Percentiles rank a stretch among this genome's conserved stretches.
phyloP scores from a whole-genome alignment of 108 stramenopile species.

The Chaetoceros tenuissimus region DNA sequence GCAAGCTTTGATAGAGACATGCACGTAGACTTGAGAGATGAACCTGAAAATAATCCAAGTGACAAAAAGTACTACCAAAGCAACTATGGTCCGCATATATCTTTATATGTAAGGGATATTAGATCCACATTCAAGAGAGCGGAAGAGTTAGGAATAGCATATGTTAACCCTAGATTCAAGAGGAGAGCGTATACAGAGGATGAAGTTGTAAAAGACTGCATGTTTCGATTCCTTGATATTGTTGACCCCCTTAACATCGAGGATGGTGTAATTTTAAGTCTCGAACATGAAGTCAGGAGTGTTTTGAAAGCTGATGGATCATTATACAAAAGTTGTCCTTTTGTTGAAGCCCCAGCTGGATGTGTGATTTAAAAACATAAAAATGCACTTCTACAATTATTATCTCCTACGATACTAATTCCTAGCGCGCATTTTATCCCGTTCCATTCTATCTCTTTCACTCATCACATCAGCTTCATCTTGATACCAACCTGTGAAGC shows the following conservation, averaged over 20 bases:
- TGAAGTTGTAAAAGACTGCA: slow-evolving; percentile 56
- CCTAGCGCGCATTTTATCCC: slow-evolving; percentile 7
- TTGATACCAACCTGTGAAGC: slow-evolving; percentile 7
- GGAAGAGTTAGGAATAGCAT: slow-evolving; percentile 24
- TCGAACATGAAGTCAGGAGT: slow-evolving; percentile 56
- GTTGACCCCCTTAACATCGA: slow-evolving; percentile 36
- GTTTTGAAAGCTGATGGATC: slow-evolving; percentile 43
- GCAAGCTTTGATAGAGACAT: slow-evolving; percentile 12
- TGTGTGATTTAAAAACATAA: slow-evolving; percentile 3
- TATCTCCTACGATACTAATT: too few relatives aligned
- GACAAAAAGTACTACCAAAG: slow-evolving; percentile 17
- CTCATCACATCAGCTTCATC: slow-evolving; percentile 5
- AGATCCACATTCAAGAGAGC: slow-evolving; percentile 19
- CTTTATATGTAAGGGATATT: slow-evolving; percentile 40
- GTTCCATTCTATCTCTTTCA: neutral
- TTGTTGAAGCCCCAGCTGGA: slow-evolving; percentile 22
- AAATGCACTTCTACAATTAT: too few relatives aligned
- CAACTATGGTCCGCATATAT: slow-evolving; percentile 58
- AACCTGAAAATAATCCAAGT: slow-evolving; percentile 17
- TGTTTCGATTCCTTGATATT: slow-evolving; percentile 50
- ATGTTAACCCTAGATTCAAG: slow-evolving; percentile 53
- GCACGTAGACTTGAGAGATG: slow-evolving; percentile 51
- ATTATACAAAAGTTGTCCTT: slow-evolving; percentile 68
- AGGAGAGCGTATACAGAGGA: slow-evolving; percentile 35
- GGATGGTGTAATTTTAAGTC: slow-evolving; percentile 20